Base-by-base conservation (phyloP, 805 yeast genomes). In the Wickerhamiella qilinensis region DNA sequence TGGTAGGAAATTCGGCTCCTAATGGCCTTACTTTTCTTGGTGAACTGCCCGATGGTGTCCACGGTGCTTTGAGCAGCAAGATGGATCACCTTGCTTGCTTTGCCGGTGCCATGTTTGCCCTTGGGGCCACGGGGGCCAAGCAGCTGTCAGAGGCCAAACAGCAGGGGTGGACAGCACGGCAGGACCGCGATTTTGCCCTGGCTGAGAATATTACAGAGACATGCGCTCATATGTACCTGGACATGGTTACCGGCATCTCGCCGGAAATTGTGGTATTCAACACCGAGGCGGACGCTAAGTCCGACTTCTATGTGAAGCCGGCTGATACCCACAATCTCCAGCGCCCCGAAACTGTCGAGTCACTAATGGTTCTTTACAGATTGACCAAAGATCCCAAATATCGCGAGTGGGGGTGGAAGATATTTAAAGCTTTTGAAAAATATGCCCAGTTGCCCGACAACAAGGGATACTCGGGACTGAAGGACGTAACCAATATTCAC, bases 191-290 rank as follows among this genome's bases (percentile, higher is more conserved):
- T 3, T 55, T 52, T 17, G 53, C 60, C 30, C 41, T 73, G 8
- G 50, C 72, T 27, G 63, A 62, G 37, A 53, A 62, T 18, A 30
- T 47, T 15, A 59, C 62, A 8, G 35, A 51, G 49, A 27, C 59
- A 49, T 56, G 67, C 48, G 53, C 64, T 40, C 73, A 68, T 43
- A 50, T 50, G 17, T 41, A 65, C 29, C 41, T 43, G 3, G 79
- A 74, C 47, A 68, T 74, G 4, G 67, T 60, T 5, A 76, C 94
- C 2, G 95, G 95, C 0, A 64, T 86, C 37, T 64, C 93, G 0
- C 94, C 96, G 0, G 96, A 85, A 55, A 83, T 81, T 55, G 95
- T 73, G 7, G 79, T 78, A 1, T 88, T 88, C 67, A 83, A 83
- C 57, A 60, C 67, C 8, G 73, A 72, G 43, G 52, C 56, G 2